phyloP scores from a whole-genome alignment of 441 rosid genomes.

The Croton setiger region DNA sequence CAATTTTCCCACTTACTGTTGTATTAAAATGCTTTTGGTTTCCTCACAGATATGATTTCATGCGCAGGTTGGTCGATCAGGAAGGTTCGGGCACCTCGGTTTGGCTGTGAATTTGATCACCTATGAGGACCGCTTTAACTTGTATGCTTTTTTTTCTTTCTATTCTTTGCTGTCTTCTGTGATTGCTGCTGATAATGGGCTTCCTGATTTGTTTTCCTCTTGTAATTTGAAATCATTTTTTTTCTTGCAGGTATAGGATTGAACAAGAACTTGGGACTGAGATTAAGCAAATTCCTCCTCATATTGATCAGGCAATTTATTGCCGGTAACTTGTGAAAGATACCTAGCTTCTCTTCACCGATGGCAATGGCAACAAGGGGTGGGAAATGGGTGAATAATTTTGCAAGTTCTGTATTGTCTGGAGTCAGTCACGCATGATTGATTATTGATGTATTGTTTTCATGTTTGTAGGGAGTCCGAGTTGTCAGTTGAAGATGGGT shows the following conservation, averaged over 20 bases:
- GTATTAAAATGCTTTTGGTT: background rate
- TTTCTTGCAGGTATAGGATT: slow-evolving; percentile 76
- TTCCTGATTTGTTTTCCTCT: slow-evolving; percentile 10
- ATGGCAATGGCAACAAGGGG: slow-evolving; percentile 18
- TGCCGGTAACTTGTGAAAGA: slow-evolving; percentile 55
- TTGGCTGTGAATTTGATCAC: slow-evolving; percentile 98
- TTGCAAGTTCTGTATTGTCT: background rate
- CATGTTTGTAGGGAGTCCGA: slow-evolving; percentile 19
- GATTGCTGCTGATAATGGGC: background rate
- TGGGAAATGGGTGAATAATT: slow-evolving; percentile 36
- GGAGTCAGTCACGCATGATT: background rate
- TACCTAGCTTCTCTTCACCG: slow-evolving; percentile 14
- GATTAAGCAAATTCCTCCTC: slow-evolving; percentile 98
- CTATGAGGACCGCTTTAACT: slow-evolving; percentile 95
- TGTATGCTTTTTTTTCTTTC: slow-evolving; percentile 39
- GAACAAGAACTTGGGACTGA: slow-evolving; percentile 99
- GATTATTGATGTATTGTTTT: background rate
- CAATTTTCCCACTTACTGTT: background rate
- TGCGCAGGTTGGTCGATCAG: slow-evolving; percentile 91
- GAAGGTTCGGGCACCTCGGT: slow-evolving; percentile 99
- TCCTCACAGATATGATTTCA: slow-evolving; percentile 2
- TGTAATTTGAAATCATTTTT: background rate
- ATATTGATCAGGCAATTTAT: slow-evolving; percentile 92
- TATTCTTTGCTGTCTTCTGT: background rate
- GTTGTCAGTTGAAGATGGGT: slow-evolving; percentile 12